Evolutionary conservation across 306 rosid species (phyloP), one percentile per base, ranked within the genome.

Genomic region (Vigna mungo): DNA sequence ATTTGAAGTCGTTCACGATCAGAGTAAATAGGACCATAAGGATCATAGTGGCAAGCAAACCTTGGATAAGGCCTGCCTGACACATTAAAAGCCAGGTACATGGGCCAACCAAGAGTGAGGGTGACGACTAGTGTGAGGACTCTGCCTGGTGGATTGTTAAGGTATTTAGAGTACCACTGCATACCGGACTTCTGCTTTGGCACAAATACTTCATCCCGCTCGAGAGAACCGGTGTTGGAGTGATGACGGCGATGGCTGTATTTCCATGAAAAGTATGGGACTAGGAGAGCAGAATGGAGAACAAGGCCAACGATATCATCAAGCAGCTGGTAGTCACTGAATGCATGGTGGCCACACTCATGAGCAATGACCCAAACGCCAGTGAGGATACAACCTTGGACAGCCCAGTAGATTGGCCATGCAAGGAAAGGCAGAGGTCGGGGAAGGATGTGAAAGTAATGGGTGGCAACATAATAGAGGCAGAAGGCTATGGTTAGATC

Each of bases 201-300:
- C 71, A 95, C 98, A 81, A 95, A 95, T 61, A 95, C 98, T 78
- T 95, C 98, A 82, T 95, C 98, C 20, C 87, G 78, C 44, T 95
- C 98, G 1, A 95, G 89, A 37, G 98, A 95, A 63, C 89, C 97
- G 0, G 97, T 95, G 79, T 95, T 92, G 32, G 97, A 90, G 75
- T 95, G 98, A 82, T 95, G 98, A 59, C 98, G 93, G 25, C 98
- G 97, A 77, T 95, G 98, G 84, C 98, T 95, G 72, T 92, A 92
- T 60, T 95, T 95, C 98, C 98, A 95, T 14, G 98, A 95, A 79
- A 95, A 95, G 87, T 88, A 95, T 2, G 98, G 98, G 81, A 95
- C 98, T 3, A 95, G 83, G 25, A 95, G 97, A n/a, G 47, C 76
- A 2, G 98, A 95, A 82, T 95, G 98, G 80, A 95, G 93, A 74